These are phyloP conservation scores for Ichthyophthirius multifiliis DNA, from an alignment of 169 alveolate genomes.

Conservation along the genomic window DNA sequence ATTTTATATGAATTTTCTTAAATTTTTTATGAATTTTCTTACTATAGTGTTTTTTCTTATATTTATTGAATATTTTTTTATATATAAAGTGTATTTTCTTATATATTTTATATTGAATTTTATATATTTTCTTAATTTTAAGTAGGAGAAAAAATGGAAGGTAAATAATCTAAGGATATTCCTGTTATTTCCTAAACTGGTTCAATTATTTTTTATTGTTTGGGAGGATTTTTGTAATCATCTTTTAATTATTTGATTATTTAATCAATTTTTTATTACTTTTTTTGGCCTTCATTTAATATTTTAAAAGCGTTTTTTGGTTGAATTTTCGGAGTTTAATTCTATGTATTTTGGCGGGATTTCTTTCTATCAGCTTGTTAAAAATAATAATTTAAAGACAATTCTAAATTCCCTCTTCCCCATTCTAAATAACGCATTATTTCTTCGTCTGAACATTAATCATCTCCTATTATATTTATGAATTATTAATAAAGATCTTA, in stretches of 20 bases:
- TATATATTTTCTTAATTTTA: not conserved
- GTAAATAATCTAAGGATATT: not conserved
- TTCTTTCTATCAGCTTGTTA: not conserved
- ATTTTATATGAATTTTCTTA: not conserved
- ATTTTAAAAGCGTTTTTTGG: not conserved
- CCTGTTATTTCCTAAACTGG: not conserved
- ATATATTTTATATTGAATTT: not conserved
- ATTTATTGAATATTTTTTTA: not conserved
- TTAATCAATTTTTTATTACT: not conserved
- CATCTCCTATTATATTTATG: not conserved
- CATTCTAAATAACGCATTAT: not conserved
- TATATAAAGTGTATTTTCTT: too few species aligned
- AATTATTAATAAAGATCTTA: not conserved
- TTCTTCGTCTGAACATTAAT: not conserved
- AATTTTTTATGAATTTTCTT: too few species aligned
- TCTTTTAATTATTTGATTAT: not conserved
- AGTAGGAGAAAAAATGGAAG: not conserved
- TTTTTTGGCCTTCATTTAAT: not conserved
- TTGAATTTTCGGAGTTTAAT: not conserved
- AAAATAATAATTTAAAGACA: slow-evolving; percentile 6
- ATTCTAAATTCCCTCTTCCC: slow-evolving; percentile 20
- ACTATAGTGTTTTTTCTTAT: too few species aligned
- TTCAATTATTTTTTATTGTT: not conserved
- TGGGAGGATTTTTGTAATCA: not conserved
- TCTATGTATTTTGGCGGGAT: not conserved